phyloP scores from a whole-genome alignment of 75 land plant species.

The Pinus tabuliformis region DNA sequence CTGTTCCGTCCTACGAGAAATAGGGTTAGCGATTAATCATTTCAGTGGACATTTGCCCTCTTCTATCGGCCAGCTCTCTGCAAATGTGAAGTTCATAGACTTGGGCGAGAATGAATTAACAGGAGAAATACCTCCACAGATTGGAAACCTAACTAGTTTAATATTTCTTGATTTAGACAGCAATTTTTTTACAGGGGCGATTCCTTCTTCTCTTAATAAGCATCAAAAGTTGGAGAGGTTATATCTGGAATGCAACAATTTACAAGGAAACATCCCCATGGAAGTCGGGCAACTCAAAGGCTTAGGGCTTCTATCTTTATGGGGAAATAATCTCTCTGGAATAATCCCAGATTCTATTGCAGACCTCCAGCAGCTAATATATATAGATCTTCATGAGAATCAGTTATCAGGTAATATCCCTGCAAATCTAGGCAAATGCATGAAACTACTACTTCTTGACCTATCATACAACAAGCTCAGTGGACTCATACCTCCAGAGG shows the following conservation, averaged over 20 bases:
- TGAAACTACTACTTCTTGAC: background rate
- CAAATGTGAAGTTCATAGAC: background rate
- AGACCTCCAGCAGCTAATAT: background rate
- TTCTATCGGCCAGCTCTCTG: background rate
- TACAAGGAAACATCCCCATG: background rate
- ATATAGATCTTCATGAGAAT: background rate
- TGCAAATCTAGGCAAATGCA: background rate
- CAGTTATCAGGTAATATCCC: background rate
- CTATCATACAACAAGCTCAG: background rate
- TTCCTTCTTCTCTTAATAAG: background rate
- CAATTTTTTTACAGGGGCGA: background rate
- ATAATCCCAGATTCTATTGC: background rate
- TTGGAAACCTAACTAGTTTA: background rate
- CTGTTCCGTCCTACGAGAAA: background rate
- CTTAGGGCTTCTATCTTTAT: background rate
- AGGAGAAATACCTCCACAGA: background rate
- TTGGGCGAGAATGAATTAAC: too few relatives aligned
- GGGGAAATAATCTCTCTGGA: background rate
- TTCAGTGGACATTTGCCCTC: background rate
- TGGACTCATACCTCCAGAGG: background rate
- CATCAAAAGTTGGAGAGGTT: background rate
- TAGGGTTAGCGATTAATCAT: background rate
- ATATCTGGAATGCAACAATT: background rate
- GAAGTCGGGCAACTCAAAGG: background rate
- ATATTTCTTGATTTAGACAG: background rate